Evolutionary conservation across 495 filamentous ascomycete species (phyloP), one percentile per base, ranked within the genome.

Genomic region (Venustampulla echinocandica): DNA sequence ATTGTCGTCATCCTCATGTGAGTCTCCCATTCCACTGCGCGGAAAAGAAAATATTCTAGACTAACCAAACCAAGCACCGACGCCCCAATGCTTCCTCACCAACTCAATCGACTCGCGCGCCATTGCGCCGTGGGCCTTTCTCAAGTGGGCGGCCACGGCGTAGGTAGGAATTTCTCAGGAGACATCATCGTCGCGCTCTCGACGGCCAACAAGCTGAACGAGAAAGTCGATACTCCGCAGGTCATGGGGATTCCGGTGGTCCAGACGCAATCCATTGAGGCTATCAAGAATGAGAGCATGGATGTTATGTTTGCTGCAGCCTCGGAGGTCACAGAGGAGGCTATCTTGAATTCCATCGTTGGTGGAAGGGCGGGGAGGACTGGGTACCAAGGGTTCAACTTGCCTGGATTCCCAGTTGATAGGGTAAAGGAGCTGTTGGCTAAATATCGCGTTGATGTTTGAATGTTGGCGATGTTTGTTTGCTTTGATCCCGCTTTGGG

Each of bases 121-220:
- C 57, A 54, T 20, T 54, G 51, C 32, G 48, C 50, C 1, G 49
- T 57, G 1, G 54, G 54, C 3, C 39, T 60, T 4, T 36, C 51
- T 21, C 50, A 55, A 39, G 57, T 60, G n/a, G 50, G 53, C 6
- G 54, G 53, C 33, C 53, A 60, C 27, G 49, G 49, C 1, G 40
- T 54, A 1, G 57, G 57, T 3, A 23, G 47, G 5, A 60, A 57
- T 35, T 44, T 47, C 28, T 56, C 53, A 2, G 57, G 57, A 40
- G 57, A 60, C 22, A 56, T 60, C 15, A 50, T 57, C 28, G 42
- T 60, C 11, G 54, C 57, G 5, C 30, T 60, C n/a, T 60, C 57
- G 2, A 60, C 57, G 10, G 49, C 46, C 17, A 60, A 51, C 32
- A 45, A 42, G 7, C 45, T 54, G 1, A 39, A 56, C 15, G 53